A percentile compares a stretch with the other conserved stretches of the same genome.
These are phyloP conservation scores for Aspergillus bombycis DNA, from an alignment of 2,329 filamentous ascomycete genomes.

Conservation along the genomic window DNA sequence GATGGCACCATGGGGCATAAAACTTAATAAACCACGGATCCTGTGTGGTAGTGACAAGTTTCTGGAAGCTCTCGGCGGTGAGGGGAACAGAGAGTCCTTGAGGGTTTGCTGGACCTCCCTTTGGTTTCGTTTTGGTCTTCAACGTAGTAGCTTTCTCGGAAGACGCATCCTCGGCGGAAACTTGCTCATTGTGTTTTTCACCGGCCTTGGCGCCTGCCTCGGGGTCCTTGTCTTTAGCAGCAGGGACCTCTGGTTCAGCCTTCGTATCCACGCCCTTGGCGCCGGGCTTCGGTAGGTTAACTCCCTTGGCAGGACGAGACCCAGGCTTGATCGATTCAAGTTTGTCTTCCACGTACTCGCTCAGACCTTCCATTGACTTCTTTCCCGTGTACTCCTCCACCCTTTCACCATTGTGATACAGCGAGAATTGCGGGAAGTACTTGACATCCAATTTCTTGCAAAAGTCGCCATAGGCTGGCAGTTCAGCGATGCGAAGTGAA, in stretches of 20 bases:
- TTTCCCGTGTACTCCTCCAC: constrained; percentile 66
- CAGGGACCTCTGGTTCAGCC: constrained; percentile 40
- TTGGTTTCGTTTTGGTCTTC: constrained; percentile 55
- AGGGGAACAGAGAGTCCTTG: constrained; percentile 75
- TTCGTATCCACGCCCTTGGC: constrained; percentile 55
- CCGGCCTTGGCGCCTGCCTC: constrained; percentile 42
- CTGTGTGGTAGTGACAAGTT: constrained; percentile 78
- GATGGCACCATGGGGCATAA: constrained; percentile 95
- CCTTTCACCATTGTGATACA: constrained; percentile 78
- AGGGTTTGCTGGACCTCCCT: constrained; percentile 67
- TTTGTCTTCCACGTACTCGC: constrained; percentile 71
- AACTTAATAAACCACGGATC: constrained; percentile 99
- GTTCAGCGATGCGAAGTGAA: constrained; percentile 83
- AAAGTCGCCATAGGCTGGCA: constrained; percentile 81
- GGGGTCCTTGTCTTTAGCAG: constrained; percentile 48
- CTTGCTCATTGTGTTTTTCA: constrained; percentile 47
- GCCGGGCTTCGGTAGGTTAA: constrained; percentile 72
- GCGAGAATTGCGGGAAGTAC: constrained; percentile 74
- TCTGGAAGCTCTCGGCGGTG: constrained; percentile 83
- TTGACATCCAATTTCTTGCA: constrained; percentile 70
- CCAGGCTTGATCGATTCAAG: constrained; percentile 81
- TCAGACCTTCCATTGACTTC: constrained; percentile 68
- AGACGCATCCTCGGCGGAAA: constrained; percentile 23
- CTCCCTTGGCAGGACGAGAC: constrained; percentile 68
- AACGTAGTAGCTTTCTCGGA: constrained; percentile 42